Conservation (phyloP, 2,329 filamentous ascomycete genomes). For the Aspergillus bombycis region DNA sequence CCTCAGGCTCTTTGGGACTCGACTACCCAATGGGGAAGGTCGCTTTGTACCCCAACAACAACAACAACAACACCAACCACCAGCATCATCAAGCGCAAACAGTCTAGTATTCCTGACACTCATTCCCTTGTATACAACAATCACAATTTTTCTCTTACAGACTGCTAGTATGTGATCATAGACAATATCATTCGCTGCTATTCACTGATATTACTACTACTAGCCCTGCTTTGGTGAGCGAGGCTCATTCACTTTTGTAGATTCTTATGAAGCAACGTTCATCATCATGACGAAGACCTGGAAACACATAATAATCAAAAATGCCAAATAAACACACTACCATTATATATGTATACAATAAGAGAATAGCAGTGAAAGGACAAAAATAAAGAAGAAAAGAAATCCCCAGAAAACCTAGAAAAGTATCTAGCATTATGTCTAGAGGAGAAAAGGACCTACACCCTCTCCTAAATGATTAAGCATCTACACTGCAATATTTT, state of each 20-base stretch:
- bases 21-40: slow-evolving; percentile 22
- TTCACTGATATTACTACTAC: background rate
- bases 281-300: background rate
- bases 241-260: background rate
- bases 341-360: too few species aligned
- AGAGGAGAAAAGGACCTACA: background rate
- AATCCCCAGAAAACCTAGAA: background rate
- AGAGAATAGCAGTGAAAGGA: background rate
- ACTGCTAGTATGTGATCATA: background rate
- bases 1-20: background rate
- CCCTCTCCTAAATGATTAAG: background rate
- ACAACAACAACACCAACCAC: background rate
- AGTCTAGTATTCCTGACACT: background rate
- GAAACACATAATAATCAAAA: background rate
- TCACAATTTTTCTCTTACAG: background rate
- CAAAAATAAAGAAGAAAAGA: background rate
- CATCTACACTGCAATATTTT: slow-evolving; percentile 26
- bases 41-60: background rate
- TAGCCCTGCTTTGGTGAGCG: background rate
- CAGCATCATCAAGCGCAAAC: background rate
- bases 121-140: background rate
- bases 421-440: background rate
- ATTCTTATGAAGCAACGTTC: background rate
- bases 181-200: background rate
- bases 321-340: background rate